Conservation (phyloP, 805 yeast species). For the Tetrapisispora nanseiensis region DNA sequence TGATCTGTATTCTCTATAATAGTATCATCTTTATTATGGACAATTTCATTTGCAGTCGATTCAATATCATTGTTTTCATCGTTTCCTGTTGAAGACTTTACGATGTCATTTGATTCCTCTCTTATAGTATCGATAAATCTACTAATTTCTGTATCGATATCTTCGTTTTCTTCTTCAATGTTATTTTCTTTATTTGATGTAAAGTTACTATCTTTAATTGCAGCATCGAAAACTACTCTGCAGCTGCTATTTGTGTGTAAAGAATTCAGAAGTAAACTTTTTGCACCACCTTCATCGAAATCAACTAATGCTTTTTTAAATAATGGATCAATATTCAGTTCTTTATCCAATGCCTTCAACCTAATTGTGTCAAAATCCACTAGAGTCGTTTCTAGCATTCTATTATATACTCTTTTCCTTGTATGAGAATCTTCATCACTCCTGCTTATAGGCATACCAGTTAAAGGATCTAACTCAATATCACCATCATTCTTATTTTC, state of each 20-base stretch:
- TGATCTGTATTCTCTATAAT: neutral
- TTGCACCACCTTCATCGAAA: slow-evolving; percentile 78
- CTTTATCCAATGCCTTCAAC: slow-evolving; percentile 52
- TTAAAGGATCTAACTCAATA: slow-evolving; percentile 26
- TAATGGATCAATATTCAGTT: slow-evolving; percentile 59
- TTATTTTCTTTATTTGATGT: slow-evolving; percentile 1
- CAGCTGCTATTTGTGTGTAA: slow-evolving; percentile 44
- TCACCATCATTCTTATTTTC: slow-evolving; percentile 17
- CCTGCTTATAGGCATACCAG: slow-evolving; percentile 26
- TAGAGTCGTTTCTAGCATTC: slow-evolving; percentile 35
- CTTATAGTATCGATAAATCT: slow-evolving; percentile 4
- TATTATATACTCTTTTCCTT: slow-evolving; percentile 23
- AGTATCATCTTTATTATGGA: slow-evolving; percentile 8
- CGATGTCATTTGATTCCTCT: neutral
- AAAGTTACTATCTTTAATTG: slow-evolving; percentile 23
- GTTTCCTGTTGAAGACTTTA: too few relatives aligned
- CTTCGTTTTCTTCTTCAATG: slow-evolving; percentile 7
- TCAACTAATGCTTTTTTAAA: slow-evolving; percentile 68
- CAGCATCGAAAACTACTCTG: slow-evolving; percentile 59
- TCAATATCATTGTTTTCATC: neutral
- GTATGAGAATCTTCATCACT: slow-evolving; percentile 14
- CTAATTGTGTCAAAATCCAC: slow-evolving; percentile 42
- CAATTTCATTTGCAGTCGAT: slow-evolving; percentile 2
- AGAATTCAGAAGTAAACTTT: slow-evolving; percentile 54
- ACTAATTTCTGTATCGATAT: slow-evolving; percentile 12